A percentile compares a stretch with the other conserved stretches of the same genome.
phyloP scores from a whole-genome alignment of 495 filamentous ascomycete genomes.

The Chlorociboria aeruginascens region DNA sequence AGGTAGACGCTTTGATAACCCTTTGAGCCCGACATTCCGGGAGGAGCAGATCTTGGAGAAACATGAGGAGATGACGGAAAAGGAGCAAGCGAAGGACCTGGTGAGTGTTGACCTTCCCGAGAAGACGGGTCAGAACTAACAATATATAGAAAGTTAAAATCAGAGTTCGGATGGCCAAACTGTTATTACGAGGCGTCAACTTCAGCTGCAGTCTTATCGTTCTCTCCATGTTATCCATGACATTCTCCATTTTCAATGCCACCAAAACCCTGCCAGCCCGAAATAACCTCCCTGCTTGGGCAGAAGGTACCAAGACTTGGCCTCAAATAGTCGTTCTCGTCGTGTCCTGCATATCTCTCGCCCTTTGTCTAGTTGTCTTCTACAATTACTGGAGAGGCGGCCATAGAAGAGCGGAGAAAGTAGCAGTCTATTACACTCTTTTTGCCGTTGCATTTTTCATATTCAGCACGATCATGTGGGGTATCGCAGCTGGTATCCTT shows the following conservation, averaged over 20 bases:
- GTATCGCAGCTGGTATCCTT: slow-evolving; percentile 71
- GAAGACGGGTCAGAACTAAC: not conserved
- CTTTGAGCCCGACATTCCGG: slow-evolving; percentile 77
- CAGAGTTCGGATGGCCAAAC: slow-evolving; percentile 86
- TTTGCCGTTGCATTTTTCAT: slow-evolving; percentile 90
- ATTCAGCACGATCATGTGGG: slow-evolving; percentile 91
- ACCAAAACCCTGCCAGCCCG: slow-evolving; percentile 61
- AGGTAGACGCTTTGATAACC: slow-evolving; percentile 46
- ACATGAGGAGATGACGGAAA: slow-evolving; percentile 63
- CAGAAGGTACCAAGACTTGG: slow-evolving; percentile 67
- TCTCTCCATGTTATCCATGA: slow-evolving; percentile 70
- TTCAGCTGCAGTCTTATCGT: slow-evolving; percentile 96
- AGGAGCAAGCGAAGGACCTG: slow-evolving; percentile 72
- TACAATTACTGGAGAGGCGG: slow-evolving; percentile 82
- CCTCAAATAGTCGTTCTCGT: slow-evolving; percentile 73
- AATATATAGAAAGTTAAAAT: slow-evolving; percentile 74
- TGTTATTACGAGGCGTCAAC: slow-evolving; percentile 84
- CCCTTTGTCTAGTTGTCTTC: slow-evolving; percentile 70
- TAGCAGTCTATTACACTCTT: slow-evolving; percentile 83
- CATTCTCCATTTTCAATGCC: slow-evolving; percentile 80
- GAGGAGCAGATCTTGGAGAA: slow-evolving; percentile 79
- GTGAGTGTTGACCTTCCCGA: slow-evolving; percentile 45
- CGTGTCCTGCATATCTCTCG: slow-evolving; percentile 68
- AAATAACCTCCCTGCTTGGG: slow-evolving; percentile 76
- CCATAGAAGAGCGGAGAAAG: slow-evolving; percentile 80